Conservation (phyloP, 805 yeast species). For the Blastobotrys chiropterorum region DNA sequence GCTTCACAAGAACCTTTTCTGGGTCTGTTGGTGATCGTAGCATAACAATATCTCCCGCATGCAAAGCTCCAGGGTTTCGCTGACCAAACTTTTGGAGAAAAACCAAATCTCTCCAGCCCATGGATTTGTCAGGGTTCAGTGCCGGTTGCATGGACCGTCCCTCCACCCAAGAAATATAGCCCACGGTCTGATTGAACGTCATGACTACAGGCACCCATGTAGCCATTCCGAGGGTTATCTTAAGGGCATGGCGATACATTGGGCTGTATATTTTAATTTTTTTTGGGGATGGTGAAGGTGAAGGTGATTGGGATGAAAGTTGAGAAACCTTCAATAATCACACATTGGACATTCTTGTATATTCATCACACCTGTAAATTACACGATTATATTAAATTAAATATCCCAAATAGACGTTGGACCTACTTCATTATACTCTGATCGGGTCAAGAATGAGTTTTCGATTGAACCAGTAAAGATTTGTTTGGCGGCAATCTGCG, state of each 20-base stretch:
- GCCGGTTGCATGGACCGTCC: conserved; percentile 91
- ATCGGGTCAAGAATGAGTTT: conserved; percentile 59
- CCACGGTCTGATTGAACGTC: conserved; percentile 61
- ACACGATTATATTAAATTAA: conserved; percentile 12
- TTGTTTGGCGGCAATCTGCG: conserved; percentile 81
- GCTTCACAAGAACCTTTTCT: conserved; percentile 63
- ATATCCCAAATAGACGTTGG: conserved; percentile 78
- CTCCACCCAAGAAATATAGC: conserved; percentile 64
- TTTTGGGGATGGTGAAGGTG: too few species aligned
- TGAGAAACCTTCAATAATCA: too few species aligned
- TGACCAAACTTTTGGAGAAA: conserved; percentile 60
- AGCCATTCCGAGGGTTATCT: conserved; percentile 31
- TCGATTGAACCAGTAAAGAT: conserved; percentile 60
- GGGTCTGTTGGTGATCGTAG: conserved; percentile 81
- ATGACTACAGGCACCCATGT: conserved; percentile 80
- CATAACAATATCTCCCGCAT: conserved; percentile 66
- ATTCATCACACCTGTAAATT: too few species aligned
- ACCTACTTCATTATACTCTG: conserved; percentile 70
- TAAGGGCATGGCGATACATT: conserved; percentile 6
- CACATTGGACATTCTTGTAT: too few species aligned
- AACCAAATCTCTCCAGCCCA: conserved; percentile 40
- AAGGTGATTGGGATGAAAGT: too few species aligned
- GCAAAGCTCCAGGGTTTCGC: conserved; percentile 40
- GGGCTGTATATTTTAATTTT: too few species aligned
- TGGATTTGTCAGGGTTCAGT: conserved; percentile 56